Evolutionary conservation across 139 green algal genomes (phyloP), one percentile per base, ranked within the genome.

Genomic region (Coccomyxa sp.): DNA sequence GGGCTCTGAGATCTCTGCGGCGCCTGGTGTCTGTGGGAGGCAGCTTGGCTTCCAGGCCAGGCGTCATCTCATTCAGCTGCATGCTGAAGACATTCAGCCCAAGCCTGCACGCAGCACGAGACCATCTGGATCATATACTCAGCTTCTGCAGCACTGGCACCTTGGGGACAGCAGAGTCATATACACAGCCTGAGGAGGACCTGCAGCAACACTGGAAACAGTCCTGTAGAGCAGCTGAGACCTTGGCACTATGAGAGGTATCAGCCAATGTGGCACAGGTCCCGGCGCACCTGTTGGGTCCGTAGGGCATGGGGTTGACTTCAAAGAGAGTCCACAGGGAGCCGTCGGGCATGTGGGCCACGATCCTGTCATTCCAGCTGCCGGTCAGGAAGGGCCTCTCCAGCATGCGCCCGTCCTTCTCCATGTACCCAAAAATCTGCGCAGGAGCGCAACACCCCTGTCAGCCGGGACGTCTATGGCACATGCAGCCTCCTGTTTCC

Each of bases 11-110:
- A 39, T 77, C 72, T 10, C 38, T 16, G 72, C 72, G 72, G 27
- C 38, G 72, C 38, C 72, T 38, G 39, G 27, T 39, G 72, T 77
- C 72, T 6, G 72, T 77, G 7, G 72, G 72, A 7, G 72, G 72
- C 18, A 77, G 72, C 38, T 38, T 55, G 38, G 36, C 38, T 16
- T 36, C 1, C 72, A 77, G 72, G 14, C 29, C 72, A 14, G 38
- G 38, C 38, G 37, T 64, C 18, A 77, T 31, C 38, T 58, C 72
- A 8, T 77, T 77, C 14, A 31, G 9, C 24, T 55, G 72, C 18
- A 64, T 37, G 14, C 18, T 22, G 27, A 64, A 64, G 2, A 64
- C 50, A 64, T 22, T 64, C 50, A 64, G 50, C 18, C 50, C 50
- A 18, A 18, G 27, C 50, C 50, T 64, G 50, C 18, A 64, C 18